Percentiles rank a stretch among this genome's conserved stretches.
These are phyloP conservation scores for Lichtheimia corymbifera DNA, from an alignment of 371 early-diverging fungal species.

Conservation along the genomic window DNA sequence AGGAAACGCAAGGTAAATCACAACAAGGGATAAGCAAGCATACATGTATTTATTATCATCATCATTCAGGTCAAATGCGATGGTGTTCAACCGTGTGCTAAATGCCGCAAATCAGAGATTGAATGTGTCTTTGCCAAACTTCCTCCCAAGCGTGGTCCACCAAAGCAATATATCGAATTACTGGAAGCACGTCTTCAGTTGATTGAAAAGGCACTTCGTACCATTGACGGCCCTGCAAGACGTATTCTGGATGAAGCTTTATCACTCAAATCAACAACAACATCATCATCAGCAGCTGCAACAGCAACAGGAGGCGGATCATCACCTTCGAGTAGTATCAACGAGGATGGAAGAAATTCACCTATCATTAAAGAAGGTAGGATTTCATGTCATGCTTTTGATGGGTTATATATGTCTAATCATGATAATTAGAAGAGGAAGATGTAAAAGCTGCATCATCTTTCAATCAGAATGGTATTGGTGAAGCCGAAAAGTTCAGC, in stretches of 20 bases:
- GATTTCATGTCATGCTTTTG: background rate
- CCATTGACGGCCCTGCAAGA: slow-evolving; percentile 29
- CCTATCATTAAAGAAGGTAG: slow-evolving; percentile 2
- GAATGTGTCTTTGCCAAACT: slow-evolving; percentile 47
- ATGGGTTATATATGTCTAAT: background rate
- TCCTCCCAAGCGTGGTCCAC: slow-evolving; percentile 46
- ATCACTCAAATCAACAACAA: background rate
- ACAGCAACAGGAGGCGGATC: background rate
- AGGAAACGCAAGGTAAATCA: slow-evolving; percentile 50
- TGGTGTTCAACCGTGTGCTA: slow-evolving; percentile 49
- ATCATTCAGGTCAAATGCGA: slow-evolving; percentile 49
- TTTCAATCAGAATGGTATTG: slow-evolving; percentile 16
- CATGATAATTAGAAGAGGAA: slow-evolving; percentile 3
- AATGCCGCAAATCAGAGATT: slow-evolving; percentile 39
- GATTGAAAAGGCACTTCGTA: slow-evolving; percentile 45
- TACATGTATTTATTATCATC: background rate
- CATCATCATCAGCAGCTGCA: background rate
- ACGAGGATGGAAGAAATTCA: too few relatives aligned
- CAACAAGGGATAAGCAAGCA: background rate
- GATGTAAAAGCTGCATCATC: slow-evolving; percentile 23
- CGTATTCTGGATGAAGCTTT: slow-evolving; percentile 29
- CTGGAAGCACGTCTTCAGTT: slow-evolving; percentile 43
- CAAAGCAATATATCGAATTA: slow-evolving; percentile 52
- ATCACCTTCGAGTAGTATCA: too few relatives aligned
- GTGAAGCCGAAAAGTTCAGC: slow-evolving; percentile 28